A percentile compares a stretch with the other conserved stretches of the same genome.
Conservation (phyloP, 176 grass and related monocot genomes). For the Cymbopogon citratus region DNA sequence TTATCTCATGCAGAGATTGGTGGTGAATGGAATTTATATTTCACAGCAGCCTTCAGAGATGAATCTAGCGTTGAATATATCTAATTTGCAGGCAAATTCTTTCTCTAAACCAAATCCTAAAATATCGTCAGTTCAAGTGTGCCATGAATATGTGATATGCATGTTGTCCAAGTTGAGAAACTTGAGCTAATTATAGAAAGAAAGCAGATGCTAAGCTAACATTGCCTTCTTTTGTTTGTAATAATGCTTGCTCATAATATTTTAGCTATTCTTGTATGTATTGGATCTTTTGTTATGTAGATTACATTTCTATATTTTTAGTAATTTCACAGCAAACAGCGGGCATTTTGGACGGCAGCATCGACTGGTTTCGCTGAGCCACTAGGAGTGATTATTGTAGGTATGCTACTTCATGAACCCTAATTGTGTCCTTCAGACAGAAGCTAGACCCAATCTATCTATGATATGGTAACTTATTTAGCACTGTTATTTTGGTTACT, state of each 20-base stretch:
- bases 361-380: constrained; percentile 82
- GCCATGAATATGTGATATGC: not conserved
- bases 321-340: constrained; percentile 63
- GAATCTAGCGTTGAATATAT: not conserved
- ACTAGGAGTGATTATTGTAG: constrained; percentile 74
- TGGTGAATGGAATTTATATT: not conserved
- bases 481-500: constrained; percentile 10
- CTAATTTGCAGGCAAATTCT: not conserved
- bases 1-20: constrained; percentile 19
- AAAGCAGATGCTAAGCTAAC: not conserved
- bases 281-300: not conserved
- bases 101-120: not conserved
- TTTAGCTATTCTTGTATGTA: not conserved
- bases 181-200: not conserved
- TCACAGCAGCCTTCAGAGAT: not conserved
- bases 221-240: constrained; percentile 9
- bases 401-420: constrained; percentile 38
- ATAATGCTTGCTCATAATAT: not conserved
- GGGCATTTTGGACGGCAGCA: constrained; percentile 66
- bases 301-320: not conserved
- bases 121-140: not conserved
- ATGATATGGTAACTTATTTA: not conserved
- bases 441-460: not conserved
- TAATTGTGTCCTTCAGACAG: constrained; percentile 15
- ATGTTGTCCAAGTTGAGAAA: not conserved